Percentiles rank a stretch among this genome's conserved stretches.
Conservation (phyloP, 352 stramenopile genomes). For the Phytophthora litchii region DNA sequence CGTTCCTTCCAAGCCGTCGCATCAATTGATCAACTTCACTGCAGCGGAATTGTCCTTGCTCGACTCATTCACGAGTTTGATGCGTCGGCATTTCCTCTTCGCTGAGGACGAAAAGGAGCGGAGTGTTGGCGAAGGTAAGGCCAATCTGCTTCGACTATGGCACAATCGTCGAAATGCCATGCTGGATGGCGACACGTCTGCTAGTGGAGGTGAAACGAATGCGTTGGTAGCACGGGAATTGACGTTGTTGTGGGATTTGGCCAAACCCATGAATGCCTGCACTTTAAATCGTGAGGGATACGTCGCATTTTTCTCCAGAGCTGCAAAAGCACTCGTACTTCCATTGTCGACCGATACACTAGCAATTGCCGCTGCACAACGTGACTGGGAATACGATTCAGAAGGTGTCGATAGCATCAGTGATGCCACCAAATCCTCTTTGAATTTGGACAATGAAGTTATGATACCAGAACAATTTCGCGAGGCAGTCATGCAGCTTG, state of each 20-base stretch:
- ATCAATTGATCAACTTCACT: conserved; percentile 8
- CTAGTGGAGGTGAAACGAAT: conserved; percentile 22
- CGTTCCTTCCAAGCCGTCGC: conserved; percentile 27
- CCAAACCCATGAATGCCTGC: conserved; percentile 40
- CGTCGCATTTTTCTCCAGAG: conserved; percentile 63
- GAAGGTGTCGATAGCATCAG: conserved; percentile 19
- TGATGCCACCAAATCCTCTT: conserved; percentile 5
- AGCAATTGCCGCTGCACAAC: conserved; percentile 43
- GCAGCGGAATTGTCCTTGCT: too few relatives aligned
- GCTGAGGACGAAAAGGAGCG: conserved; percentile 59
- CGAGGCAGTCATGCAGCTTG: conserved; percentile 63
- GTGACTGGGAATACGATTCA: conserved; percentile 80
- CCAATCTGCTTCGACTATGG: conserved; percentile 62
- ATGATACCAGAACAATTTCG: conserved; percentile 58
- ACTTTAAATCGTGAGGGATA: conserved; percentile 45
- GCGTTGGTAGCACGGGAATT: conserved; percentile 38
- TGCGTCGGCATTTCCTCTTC: conserved; percentile 75
- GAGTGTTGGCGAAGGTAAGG: conserved; percentile 60
- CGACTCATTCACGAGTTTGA: conserved; percentile 27
- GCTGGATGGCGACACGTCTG: conserved; percentile 34
- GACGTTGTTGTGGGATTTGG: conserved; percentile 65
- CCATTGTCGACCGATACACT: conserved; percentile 39
- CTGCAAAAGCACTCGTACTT: conserved; percentile 65
- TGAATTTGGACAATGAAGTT: conserved; percentile 11
- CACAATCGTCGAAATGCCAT: conserved; percentile 48